phyloP scores from a whole-genome alignment of 1,284 basidiomycete genomes.

The Pseudozyma flocculosa region DNA sequence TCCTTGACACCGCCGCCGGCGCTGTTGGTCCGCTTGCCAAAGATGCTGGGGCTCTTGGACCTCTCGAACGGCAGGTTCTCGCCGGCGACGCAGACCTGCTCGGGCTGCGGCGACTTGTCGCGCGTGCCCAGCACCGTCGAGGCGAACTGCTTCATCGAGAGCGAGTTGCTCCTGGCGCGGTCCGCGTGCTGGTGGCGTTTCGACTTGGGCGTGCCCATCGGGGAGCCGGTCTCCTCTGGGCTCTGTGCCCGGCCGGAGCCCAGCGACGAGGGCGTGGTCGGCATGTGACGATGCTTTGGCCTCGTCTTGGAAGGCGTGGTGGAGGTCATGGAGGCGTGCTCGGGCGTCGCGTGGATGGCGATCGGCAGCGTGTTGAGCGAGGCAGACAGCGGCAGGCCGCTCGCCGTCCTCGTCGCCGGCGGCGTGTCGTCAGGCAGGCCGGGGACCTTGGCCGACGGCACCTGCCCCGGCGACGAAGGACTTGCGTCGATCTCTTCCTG shows the following conservation, averaged over 20 bases:
- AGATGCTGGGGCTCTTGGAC: constrained; percentile 38
- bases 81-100: constrained; percentile 30
- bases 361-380: background rate
- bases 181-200: constrained; percentile 3
- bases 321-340: background rate
- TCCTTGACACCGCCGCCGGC: background rate
- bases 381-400: constrained; percentile 3
- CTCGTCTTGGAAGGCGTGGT: background rate
- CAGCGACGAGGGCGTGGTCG: background rate
- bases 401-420: too few species aligned
- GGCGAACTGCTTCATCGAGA: constrained; percentile 36
- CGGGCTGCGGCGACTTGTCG: constrained; percentile 1
- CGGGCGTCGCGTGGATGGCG: too few species aligned
- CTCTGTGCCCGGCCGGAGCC: background rate
- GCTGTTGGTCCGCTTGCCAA: constrained; percentile 10
- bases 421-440: too few species aligned
- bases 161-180: constrained; percentile 42
- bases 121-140: constrained; percentile 26
- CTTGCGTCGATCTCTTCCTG: constrained; percentile 24
- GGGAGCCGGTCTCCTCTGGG: background rate
- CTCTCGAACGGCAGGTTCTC: constrained; percentile 32
- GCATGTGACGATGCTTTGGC: background rate
- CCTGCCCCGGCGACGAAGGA: too few species aligned
- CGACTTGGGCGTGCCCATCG: background rate
- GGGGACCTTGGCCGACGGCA: too few species aligned